Conservation (phyloP, 495 filamentous ascomycete species). For the Podospora comata region DNA sequence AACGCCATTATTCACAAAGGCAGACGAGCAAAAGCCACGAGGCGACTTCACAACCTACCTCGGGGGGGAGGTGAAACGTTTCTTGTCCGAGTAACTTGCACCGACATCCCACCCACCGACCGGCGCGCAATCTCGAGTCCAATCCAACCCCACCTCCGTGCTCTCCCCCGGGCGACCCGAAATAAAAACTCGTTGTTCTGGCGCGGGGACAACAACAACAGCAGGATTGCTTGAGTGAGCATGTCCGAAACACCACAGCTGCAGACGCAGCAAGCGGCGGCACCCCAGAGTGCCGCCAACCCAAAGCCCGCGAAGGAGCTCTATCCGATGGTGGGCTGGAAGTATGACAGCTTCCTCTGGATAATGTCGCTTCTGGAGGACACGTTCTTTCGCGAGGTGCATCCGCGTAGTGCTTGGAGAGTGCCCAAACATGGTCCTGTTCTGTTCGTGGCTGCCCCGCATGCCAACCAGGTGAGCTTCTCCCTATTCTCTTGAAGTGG, state of each 20-base stretch:
- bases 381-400: slow-evolving; percentile 96
- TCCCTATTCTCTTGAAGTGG: background rate
- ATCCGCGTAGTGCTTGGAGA: slow-evolving; percentile 90
- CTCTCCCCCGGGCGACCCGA: background rate
- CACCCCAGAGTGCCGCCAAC: slow-evolving; percentile 27
- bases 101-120: background rate
- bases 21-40: background rate
- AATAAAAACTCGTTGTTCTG: background rate
- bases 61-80: background rate
- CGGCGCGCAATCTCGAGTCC: background rate
- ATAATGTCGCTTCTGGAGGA: slow-evolving; percentile 80
- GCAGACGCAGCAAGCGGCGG: slow-evolving; percentile 16
- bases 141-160: background rate
- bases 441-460: slow-evolving; percentile 95
- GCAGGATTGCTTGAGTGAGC: background rate
- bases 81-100: background rate
- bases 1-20: background rate
- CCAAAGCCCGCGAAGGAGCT: slow-evolving; percentile 49
- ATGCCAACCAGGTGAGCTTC: slow-evolving; percentile 82
- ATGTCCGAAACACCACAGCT: slow-evolving; percentile 20
- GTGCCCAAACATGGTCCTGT: slow-evolving; percentile 83
- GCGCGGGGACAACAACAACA: background rate
- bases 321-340: slow-evolving; percentile 66
- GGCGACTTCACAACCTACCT: background rate
- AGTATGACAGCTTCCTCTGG: slow-evolving; percentile 82